Percentiles rank a stretch among this genome's conserved stretches.
phyloP scores from a whole-genome alignment of 2,329 filamentous ascomycete genomes.

The Fusarium heterosporum region DNA sequence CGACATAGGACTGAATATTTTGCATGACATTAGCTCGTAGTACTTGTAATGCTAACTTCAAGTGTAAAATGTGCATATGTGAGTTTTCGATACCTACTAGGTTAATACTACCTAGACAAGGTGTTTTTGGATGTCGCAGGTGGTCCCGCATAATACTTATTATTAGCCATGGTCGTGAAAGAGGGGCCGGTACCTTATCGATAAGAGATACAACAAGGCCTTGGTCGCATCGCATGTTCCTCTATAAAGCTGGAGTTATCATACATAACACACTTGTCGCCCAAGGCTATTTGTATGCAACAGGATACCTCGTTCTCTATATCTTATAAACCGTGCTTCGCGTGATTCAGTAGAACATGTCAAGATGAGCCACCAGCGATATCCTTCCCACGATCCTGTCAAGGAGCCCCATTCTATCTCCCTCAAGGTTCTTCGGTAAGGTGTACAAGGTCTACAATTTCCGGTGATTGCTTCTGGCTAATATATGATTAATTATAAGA shows the following conservation, averaged over 20 bases:
- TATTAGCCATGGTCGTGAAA: neutral
- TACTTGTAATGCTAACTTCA: slow-evolving; percentile 14
- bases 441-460: slow-evolving; percentile 1
- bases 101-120: no score
- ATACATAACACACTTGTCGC: neutral
- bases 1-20: slow-evolving; percentile 1
- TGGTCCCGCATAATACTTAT: neutral
- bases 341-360: slow-evolving; percentile 26
- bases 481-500: slow-evolving; percentile 57
- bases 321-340: neutral
- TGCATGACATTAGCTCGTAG: slow-evolving; percentile 9
- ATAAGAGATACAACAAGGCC: slow-evolving; percentile 23
- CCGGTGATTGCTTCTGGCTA: slow-evolving; percentile 9
- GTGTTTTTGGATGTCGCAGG: neutral
- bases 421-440: slow-evolving; percentile 78
- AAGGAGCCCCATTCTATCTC: slow-evolving; percentile 85
- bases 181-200: slow-evolving; percentile 33
- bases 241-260: neutral
- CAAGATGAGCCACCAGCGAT: slow-evolving; percentile 69
- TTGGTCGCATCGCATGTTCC: slow-evolving; percentile 14
- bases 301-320: slow-evolving; percentile 1
- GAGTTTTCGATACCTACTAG: slow-evolving; percentile 1
- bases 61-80: neutral
- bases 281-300: neutral
- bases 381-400: slow-evolving; percentile 66